A percentile compares a stretch with the other conserved stretches of the same genome.
Evolutionary conservation across 768 basidiomycete species (phyloP).

Genomic region (Coprinopsis strossmayeri): DNA sequence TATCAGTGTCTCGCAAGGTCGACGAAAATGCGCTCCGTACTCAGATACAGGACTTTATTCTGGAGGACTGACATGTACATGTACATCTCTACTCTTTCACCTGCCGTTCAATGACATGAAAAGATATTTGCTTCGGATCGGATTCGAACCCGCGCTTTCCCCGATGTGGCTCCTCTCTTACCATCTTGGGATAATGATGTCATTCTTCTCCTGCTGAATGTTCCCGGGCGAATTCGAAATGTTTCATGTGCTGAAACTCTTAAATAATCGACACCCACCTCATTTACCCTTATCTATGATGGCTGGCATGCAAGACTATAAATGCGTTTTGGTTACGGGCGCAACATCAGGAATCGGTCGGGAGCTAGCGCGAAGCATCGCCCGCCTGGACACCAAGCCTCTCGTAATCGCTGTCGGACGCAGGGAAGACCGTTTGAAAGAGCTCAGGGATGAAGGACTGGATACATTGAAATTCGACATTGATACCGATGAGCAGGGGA

Average conservation of each 20-base stretch:
- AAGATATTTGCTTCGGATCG: no score
- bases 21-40: conserved; percentile 28
- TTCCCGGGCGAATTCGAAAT: no score
- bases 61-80: conserved; percentile 23
- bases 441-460: conserved; percentile 35
- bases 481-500: conserved; percentile 25
- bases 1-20: conserved; percentile 14
- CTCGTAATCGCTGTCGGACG: conserved; percentile 46
- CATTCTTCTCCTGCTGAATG: no score
- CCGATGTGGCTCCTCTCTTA: no score
- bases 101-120: no score
- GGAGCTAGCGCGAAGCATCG: conserved; percentile 44
- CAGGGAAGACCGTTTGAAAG: conserved; percentile 46
- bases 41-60: conserved; percentile 31
- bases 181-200: no score
- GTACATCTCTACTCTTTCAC: no score
- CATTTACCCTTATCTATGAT: conserved; percentile 9
- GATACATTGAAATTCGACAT: conserved; percentile 39
- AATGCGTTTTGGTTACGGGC: conserved; percentile 49
- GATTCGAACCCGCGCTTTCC: no score
- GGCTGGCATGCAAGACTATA: conserved; percentile 37
- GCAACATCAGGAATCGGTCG: conserved; percentile 56
- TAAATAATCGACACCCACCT: no score
- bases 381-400: conserved; percentile 39
- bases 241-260: no score